Base-by-base conservation (phyloP, 768 basidiomycete species). In the Tubosaeta sp. region DNA sequence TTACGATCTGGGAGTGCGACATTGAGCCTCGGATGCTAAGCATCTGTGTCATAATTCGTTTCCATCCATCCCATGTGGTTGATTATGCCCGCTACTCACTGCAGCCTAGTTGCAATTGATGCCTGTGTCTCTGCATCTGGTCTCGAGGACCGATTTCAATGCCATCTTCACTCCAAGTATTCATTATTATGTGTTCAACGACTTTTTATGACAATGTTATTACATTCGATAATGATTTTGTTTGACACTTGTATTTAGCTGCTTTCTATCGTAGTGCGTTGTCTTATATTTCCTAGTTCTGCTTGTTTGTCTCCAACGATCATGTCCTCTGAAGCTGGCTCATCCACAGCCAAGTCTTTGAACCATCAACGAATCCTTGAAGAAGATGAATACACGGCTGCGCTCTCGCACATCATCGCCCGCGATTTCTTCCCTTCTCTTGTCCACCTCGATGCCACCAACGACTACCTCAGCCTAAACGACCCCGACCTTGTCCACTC, bases 351-450 rank as follows among this genome's bases (percentile, higher is more conserved):
- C 56, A 80, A 78, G 25, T 92, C 90, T 16, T 74, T 92, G 51
- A 87, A 87, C 64, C 72, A 76, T 13, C 90, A 92, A 62, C 63
- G 76, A 12, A 76, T 91, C 13, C 79, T 91, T 13, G 88, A 91
- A 45, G 97, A 99, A 75, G 97, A 98, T 57, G 92, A 94, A 65
- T 98, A 98, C 68, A 94, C 92, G 2, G 84, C 82, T 43, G 89
- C 88, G 1, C 77, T 99, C 19, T 91, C 91, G 11, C 80, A 84
- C 43, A 97, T 98, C 62, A 98, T 98, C 62, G 88, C 91, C 35
- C 86, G 97, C 45, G 95, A 98, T 72, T 99, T 99, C 79, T 99
- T 98, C 64, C 97, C 97, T 0, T 91, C 91, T 12, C 81, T 98
- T 10, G 83, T 86, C 16, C 90, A 91, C 60, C 79, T 95, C 26